A percentile compares a stretch with the other conserved stretches of the same genome.
Evolutionary conservation across 202 grass and related monocot species (phyloP).

Genomic region (Setaria viridis): DNA sequence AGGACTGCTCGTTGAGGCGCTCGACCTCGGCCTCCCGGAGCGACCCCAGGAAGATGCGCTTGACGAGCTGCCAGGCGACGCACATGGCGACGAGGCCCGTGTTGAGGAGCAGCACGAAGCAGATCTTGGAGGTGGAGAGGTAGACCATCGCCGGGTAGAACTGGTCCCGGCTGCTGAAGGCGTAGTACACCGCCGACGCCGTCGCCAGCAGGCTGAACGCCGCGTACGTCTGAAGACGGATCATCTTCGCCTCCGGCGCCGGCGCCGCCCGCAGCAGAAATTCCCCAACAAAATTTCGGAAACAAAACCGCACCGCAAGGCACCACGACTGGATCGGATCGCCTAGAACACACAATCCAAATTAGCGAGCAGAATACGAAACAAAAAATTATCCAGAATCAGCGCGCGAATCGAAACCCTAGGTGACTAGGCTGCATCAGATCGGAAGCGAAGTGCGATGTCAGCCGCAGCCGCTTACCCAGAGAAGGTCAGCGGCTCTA

Average conservation of each 20-base stretch:
- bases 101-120: constrained; percentile 95
- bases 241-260: constrained; percentile 53
- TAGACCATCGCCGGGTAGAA: constrained; percentile 93
- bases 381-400: background rate
- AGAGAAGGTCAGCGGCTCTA: background rate
- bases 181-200: constrained; percentile 73
- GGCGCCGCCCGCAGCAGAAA: background rate
- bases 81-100: constrained; percentile 89
- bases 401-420: constrained; percentile 18
- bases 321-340: background rate
- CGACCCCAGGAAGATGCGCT: constrained; percentile 78
- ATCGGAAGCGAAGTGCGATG: background rate
- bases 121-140: constrained; percentile 96
- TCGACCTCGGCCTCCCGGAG: constrained; percentile 96
- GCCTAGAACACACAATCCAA: constrained; percentile 5
- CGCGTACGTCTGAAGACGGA: constrained; percentile 81
- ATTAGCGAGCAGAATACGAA: background rate
- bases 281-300: background rate
- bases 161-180: constrained; percentile 92
- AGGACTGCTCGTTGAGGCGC: constrained; percentile 94
- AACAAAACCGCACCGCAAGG: background rate
- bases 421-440: background rate
- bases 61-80: constrained; percentile 80
- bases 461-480: background rate
- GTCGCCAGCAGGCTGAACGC: constrained; percentile 92